These are phyloP conservation scores for Biancaea sappan DNA, from an alignment of 306 rosid species.

Conservation along the genomic window DNA sequence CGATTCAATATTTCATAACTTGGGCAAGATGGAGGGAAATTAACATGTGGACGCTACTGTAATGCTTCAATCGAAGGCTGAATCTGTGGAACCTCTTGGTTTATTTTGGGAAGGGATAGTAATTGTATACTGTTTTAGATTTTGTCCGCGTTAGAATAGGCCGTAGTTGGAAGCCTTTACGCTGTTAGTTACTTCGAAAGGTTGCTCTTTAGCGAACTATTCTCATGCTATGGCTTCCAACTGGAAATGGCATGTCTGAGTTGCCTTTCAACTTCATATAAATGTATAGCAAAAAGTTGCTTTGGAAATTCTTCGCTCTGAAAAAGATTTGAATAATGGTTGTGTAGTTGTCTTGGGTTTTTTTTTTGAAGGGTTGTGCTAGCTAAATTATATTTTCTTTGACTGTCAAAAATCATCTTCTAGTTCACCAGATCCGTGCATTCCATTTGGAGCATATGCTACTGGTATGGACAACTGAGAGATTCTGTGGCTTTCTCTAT, in stretches of 20 bases:
- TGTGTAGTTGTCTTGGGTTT: background rate
- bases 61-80: background rate
- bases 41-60: background rate
- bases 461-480: background rate
- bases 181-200: background rate
- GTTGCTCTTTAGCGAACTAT: background rate
- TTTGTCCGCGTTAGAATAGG: background rate
- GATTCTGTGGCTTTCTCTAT: background rate
- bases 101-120: background rate
- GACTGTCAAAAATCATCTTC: background rate
- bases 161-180: background rate
- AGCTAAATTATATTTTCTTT: background rate
- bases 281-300: background rate
- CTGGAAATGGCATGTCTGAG: background rate
- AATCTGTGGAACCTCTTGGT: background rate
- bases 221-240: background rate
- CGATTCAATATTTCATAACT: background rate
- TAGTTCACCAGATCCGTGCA: background rate
- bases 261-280: background rate
- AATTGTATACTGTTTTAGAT: background rate
- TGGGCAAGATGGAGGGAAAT: background rate
- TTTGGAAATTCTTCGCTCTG: background rate
- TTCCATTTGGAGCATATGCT: background rate
- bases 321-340: background rate
- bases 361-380: background rate